Base-by-base conservation (phyloP, 2,329 filamentous ascomycete species). In the Venturia aucupariae region DNA sequence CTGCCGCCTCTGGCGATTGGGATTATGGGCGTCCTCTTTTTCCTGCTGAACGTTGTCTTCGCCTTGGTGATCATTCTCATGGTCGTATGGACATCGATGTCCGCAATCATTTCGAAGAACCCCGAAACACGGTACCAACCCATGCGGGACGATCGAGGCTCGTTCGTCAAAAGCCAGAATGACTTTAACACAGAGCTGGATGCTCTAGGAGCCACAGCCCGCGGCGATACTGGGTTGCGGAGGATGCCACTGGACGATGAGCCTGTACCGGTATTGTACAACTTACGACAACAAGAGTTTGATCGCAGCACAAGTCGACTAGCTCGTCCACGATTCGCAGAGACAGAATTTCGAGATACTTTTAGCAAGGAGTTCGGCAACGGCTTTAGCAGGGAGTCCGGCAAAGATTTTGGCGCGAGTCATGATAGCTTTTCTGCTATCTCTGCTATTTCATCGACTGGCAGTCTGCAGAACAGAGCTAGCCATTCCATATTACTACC, bases 101-200 rank as follows among this genome's bases (percentile, higher is more conserved):
- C 92, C 68, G 89, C 90, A 59, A 64, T 97, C 72, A 85, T 91
- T 74, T 90, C 90, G 67, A 95, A 95, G 83, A 95, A 97, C 78
- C 93, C 93, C 27, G 93, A 97, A 74, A 90, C 89, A 51, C 88
- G 92, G 67, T 97, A 97, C 77, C 91, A 96, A 76, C 92, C 91
- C 71, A 97, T 97, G 92, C 89, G 89, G 64, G 93, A 97, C 72
- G 93, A 97, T 76, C 88, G 93, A 70, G 91, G 90, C 62, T 97
- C 92, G 11, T 97, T 97, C 79, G 96, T 97, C 86, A 97, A 97
- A 81, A 96, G 92, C 17, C 90, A 94, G 75, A 90, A 39, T 39
- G 30, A 61, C 10, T 55, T 64, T 11, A 90, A 88, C 4, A 96
- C 92, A 8, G 92, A 97, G 77, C 83, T 97, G 61, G 92, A 97